A percentile compares a stretch with the other conserved stretches of the same genome.
These are phyloP conservation scores for Penicillium macrosclerotiorum DNA, from an alignment of 495 filamentous ascomycete genomes.

Conservation along the genomic window DNA sequence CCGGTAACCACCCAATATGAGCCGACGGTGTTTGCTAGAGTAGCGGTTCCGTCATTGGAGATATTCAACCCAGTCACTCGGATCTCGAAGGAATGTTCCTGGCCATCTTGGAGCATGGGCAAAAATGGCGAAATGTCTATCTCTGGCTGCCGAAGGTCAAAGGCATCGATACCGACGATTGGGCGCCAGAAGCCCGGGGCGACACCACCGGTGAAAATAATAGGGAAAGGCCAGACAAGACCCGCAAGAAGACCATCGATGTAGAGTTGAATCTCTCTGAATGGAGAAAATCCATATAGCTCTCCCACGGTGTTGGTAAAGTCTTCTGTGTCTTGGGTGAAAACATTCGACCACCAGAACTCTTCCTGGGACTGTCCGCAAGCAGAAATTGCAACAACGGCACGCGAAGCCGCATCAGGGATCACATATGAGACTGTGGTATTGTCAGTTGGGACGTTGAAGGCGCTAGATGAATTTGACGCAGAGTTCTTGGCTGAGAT, in stretches of 20 bases:
- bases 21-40: constrained; percentile 59
- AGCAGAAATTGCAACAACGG: constrained; percentile 72
- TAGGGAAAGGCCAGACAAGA: constrained; percentile 80
- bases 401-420: constrained; percentile 62
- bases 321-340: constrained; percentile 58
- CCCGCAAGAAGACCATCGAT: constrained; percentile 77
- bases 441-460: constrained; percentile 63
- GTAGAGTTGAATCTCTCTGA: constrained; percentile 77
- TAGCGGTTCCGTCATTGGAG: constrained; percentile 37
- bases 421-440: constrained; percentile 55
- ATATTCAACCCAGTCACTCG: constrained; percentile 61
- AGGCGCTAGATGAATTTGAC: constrained; percentile 59
- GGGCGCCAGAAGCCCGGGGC: constrained; percentile 80
- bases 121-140: constrained; percentile 84
- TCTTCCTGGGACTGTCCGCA: constrained; percentile 79
- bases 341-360: constrained; percentile 87
- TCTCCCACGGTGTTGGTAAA: constrained; percentile 56
- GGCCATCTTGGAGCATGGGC: constrained; percentile 62
- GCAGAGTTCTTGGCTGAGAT: constrained; percentile 62
- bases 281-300: constrained; percentile 72
- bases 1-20: constrained; percentile 80
- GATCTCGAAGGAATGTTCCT: constrained; percentile 69
- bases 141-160: constrained; percentile 77
- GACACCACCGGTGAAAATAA: constrained; percentile 87
- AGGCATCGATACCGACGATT: constrained; percentile 81